These are phyloP conservation scores for Eurotiales sp. DNA, from an alignment of 2,329 filamentous ascomycete species.

Conservation along the genomic window DNA sequence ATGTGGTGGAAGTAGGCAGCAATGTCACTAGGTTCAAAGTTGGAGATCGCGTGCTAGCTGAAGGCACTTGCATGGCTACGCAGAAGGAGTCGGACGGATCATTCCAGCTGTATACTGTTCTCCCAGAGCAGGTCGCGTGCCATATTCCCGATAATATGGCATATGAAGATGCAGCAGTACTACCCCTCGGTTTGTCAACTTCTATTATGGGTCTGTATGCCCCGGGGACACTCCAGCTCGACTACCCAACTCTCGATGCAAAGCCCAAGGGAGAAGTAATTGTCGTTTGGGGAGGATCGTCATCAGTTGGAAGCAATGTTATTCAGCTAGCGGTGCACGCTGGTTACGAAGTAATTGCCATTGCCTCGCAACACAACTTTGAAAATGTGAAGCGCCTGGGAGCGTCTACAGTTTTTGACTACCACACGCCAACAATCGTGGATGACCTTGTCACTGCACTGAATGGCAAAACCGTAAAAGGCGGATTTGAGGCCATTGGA, in stretches of 20 bases:
- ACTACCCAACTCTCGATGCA: slow-evolving; percentile 8
- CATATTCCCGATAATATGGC: slow-evolving; percentile 21
- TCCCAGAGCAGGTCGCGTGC: slow-evolving; percentile 14
- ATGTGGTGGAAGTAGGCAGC: slow-evolving; percentile 25
- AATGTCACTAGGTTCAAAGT: slow-evolving; percentile 22
- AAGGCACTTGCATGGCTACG: slow-evolving; percentile 14
- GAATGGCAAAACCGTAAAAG: background rate
- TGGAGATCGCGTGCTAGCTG: slow-evolving; percentile 27
- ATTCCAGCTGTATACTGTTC: slow-evolving; percentile 25
- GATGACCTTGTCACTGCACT: slow-evolving; percentile 1
- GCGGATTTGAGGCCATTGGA: slow-evolving; percentile 1
- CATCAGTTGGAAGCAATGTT: slow-evolving; percentile 40
- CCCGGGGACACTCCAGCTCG: slow-evolving; percentile 18
- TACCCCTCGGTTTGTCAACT: slow-evolving; percentile 25
- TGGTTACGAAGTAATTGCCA: slow-evolving; percentile 37
- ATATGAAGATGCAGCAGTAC: slow-evolving; percentile 23
- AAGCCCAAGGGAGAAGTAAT: slow-evolving; percentile 28
- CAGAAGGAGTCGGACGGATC: slow-evolving; percentile 16
- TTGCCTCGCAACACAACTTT: slow-evolving; percentile 38
- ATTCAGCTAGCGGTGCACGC: slow-evolving; percentile 40
- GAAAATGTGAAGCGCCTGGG: slow-evolving; percentile 41
- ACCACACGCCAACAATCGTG: slow-evolving; percentile 21
- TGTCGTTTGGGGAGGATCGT: slow-evolving; percentile 50
- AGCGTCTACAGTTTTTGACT: slow-evolving; percentile 42
- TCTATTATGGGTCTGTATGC: slow-evolving; percentile 22